Conservation (phyloP, 176 grass and related monocot species). For the Pontederia paniculata region DNA sequence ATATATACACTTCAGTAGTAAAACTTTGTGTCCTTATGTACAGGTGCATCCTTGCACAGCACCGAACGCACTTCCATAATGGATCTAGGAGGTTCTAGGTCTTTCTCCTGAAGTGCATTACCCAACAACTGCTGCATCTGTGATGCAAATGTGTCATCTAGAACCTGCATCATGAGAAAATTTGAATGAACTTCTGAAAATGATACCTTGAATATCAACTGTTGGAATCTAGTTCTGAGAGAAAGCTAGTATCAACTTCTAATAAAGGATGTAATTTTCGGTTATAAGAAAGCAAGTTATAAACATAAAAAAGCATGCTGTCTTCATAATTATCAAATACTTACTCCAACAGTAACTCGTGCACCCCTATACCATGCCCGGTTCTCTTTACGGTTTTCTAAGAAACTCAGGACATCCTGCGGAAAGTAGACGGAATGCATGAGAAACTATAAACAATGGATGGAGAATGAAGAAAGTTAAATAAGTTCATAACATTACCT, state of each 20-base stretch:
- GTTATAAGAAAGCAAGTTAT: not conserved
- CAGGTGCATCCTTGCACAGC: conserved; percentile 81
- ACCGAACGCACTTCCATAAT: conserved; percentile 97
- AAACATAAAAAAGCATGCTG: not conserved
- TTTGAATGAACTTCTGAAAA: not conserved
- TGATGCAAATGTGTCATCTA: conserved; percentile 90
- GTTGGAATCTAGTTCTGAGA: not conserved
- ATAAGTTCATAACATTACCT: conserved; percentile 30
- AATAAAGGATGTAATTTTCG: too few relatives aligned
- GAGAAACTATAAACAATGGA: not conserved
- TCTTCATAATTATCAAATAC: conserved; percentile 15
- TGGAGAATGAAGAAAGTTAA: conserved; percentile 3
- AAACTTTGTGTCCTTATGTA: conserved; percentile 55
- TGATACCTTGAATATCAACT: too few relatives aligned
- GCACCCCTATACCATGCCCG: conserved; percentile 85
- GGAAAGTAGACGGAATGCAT: conserved; percentile 2
- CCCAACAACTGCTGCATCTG: conserved; percentile 85
- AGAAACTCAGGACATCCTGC: conserved; percentile 87
- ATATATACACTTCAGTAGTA: conserved; percentile 44
- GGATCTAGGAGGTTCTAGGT: conserved; percentile 73
- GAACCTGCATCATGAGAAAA: conserved; percentile 34
- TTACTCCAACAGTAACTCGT: conserved; percentile 69
- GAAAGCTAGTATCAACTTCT: not conserved
- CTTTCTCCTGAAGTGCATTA: conserved; percentile 61
- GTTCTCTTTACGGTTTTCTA: conserved; percentile 92